These are phyloP conservation scores for Boletales sp. DNA, from an alignment of 768 basidiomycete species.

Conservation along the genomic window DNA sequence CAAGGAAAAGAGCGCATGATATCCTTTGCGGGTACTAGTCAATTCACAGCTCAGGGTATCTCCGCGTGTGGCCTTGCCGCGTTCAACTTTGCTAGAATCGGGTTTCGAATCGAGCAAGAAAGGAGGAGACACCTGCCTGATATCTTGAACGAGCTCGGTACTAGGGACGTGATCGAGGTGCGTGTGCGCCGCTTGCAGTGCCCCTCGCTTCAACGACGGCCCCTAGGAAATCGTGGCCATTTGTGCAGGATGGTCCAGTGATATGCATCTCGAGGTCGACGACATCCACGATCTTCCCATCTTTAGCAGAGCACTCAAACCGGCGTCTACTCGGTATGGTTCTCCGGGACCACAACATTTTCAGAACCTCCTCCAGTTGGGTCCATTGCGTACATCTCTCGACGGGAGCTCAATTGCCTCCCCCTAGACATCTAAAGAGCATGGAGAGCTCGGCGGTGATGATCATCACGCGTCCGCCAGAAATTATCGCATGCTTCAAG, in stretches of 20 bases:
- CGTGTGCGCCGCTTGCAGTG: constrained; percentile 1
- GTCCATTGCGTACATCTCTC: constrained; percentile 2
- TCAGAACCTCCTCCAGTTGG: constrained; percentile 25
- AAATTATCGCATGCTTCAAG: constrained; percentile 56
- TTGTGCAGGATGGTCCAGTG: constrained; percentile 52
- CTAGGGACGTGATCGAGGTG: constrained; percentile 25
- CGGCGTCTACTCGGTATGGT: constrained; percentile 34
- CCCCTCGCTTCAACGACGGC: background rate
- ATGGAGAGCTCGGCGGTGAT: constrained; percentile 31
- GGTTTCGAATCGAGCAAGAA: constrained; percentile 32
- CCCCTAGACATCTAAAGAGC: constrained; percentile 21
- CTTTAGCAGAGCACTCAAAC: constrained; percentile 41
- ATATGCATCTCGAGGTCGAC: constrained; percentile 55
- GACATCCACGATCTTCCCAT: constrained; percentile 47
- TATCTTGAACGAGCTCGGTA: constrained; percentile 20
- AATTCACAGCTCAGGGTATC: constrained; percentile 44
- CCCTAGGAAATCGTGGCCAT: constrained; percentile 54
- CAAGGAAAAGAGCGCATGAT: constrained; percentile 37
- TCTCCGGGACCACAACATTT: constrained; percentile 38
- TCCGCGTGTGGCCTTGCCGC: constrained; percentile 68
- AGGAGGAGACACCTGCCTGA: constrained; percentile 4
- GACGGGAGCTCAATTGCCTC: background rate
- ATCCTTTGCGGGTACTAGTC: constrained; percentile 51
- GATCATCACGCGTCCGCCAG: constrained; percentile 68
- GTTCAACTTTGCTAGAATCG: constrained; percentile 57